A percentile compares a stretch with the other conserved stretches of the same genome.
These are phyloP conservation scores for Tylopilus sp. DNA, from an alignment of 768 basidiomycete species.

Conservation along the genomic window DNA sequence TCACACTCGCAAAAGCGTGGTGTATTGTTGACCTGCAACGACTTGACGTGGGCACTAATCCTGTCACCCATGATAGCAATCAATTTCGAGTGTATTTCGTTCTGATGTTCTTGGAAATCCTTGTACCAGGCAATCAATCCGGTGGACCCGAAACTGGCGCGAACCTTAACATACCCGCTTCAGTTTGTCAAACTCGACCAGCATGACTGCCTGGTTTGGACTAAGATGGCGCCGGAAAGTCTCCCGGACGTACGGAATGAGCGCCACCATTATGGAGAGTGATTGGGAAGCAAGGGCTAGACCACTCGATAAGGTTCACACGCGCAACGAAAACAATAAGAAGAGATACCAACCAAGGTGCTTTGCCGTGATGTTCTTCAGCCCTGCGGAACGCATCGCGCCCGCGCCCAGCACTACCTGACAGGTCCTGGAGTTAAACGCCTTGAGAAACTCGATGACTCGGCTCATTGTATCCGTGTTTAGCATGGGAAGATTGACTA, in stretches of 20 bases:
- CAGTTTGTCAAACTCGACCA: constrained; percentile 97
- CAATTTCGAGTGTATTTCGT: constrained; percentile 96
- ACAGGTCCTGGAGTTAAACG: constrained; percentile 97
- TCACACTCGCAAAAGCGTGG: constrained; percentile 1
- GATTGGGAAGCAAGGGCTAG: constrained; percentile 94
- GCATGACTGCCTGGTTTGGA: constrained; percentile 93
- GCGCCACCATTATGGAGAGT: constrained; percentile 87
- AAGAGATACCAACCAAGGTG: constrained; percentile 68
- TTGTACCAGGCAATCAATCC: constrained; percentile 28
- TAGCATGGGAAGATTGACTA: constrained; percentile 83
- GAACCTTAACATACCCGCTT: constrained; percentile 68
- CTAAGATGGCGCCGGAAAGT: constrained; percentile 91
- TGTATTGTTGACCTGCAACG: constrained; percentile 59
- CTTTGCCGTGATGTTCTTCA: constrained; percentile 98
- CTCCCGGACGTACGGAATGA: constrained; percentile 95
- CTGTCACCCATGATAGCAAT: constrained; percentile 98
- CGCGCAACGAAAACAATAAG: constrained; percentile 15
- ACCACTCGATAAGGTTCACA: constrained; percentile 17
- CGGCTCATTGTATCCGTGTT: constrained; percentile 95
- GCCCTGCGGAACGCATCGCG: constrained; percentile 96
- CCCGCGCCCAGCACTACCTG: constrained; percentile 98
- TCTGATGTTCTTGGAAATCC: constrained; percentile 99
- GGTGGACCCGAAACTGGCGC: neutral
- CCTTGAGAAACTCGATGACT: constrained; percentile 93
- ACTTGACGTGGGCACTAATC: constrained; percentile 77